A percentile compares a stretch with the other conserved stretches of the same genome.
These are phyloP conservation scores for Colletotrichum sp. DNA, from an alignment of 2,329 filamentous ascomycete species.

Conservation along the genomic window DNA sequence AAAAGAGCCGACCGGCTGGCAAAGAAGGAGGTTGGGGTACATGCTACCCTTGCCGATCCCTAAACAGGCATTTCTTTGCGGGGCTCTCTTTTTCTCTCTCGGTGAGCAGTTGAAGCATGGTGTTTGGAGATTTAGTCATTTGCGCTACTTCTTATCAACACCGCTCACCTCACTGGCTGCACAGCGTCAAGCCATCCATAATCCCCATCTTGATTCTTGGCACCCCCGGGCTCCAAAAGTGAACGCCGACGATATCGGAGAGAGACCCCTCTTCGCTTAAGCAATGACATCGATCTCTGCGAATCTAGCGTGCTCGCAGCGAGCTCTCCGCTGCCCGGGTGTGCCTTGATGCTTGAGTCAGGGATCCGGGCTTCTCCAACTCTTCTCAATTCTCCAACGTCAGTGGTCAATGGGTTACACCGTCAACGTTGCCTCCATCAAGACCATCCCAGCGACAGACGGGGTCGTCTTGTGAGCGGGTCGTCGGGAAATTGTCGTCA, in stretches of 20 bases:
- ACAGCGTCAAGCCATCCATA: neutral
- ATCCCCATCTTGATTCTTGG: neutral
- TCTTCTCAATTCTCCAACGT: neutral
- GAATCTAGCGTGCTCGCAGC: neutral
- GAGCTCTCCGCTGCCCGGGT: neutral
- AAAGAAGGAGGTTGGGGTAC: neutral
- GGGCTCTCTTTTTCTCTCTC: neutral
- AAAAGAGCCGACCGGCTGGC: neutral
- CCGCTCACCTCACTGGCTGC: neutral
- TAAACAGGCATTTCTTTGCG: neutral
- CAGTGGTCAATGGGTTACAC: neutral
- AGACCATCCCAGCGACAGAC: neutral
- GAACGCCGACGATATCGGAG: conserved; percentile 16
- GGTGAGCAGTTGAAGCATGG: neutral
- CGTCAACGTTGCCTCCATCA: neutral
- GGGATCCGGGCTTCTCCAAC: neutral
- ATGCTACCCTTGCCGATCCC: neutral
- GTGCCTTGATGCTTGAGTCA: neutral
- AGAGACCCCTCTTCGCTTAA: neutral
- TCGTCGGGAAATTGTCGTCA: neutral
- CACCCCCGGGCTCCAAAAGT: neutral
- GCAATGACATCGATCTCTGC: conserved; percentile 5
- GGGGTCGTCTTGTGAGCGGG: neutral
- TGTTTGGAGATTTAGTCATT: neutral
- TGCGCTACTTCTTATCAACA: neutral